These are phyloP conservation scores for Arthrobotrys conoides DNA, from an alignment of 2,329 filamentous ascomycete genomes.

Conservation along the genomic window DNA sequence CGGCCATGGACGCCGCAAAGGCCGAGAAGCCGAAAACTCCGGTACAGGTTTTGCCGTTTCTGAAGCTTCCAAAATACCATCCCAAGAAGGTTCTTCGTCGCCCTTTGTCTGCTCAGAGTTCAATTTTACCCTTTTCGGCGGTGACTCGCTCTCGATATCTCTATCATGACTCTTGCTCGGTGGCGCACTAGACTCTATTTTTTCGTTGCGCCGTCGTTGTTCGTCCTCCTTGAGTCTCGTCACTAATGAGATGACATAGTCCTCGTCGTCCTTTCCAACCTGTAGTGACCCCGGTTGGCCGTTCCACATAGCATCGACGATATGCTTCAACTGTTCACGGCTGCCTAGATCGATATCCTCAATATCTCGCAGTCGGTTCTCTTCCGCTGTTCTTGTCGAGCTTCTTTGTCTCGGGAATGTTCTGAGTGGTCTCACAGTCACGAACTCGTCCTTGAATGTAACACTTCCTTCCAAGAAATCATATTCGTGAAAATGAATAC, in stretches of 20 bases:
- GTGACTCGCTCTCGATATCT: conserved; percentile 43
- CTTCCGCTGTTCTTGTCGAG: conserved; percentile 62
- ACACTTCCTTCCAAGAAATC: conserved; percentile 42
- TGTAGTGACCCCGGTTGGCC: conserved; percentile 37
- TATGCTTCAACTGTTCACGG: conserved; percentile 16
- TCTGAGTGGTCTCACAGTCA: conserved; percentile 62
- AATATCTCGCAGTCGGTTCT: conserved; percentile 55
- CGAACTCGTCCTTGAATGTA: conserved; percentile 62
- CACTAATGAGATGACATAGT: conserved; percentile 50
- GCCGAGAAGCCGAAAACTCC: conserved; percentile 51
- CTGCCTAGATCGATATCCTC: conserved; percentile 46
- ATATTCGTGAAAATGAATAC: conserved; percentile 65
- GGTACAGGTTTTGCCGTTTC: conserved; percentile 21
- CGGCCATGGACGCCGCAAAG: conserved; percentile 77
- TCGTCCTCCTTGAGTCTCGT: conserved; percentile 53
- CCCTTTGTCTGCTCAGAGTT: conserved; percentile 21
- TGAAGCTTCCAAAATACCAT: conserved; percentile 15
- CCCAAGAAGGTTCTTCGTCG: conserved; percentile 31
- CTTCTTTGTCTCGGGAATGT: conserved; percentile 56
- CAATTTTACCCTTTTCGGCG: conserved; percentile 46
- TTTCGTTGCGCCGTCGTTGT: conserved; percentile 61
- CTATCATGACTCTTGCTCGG: conserved; percentile 25
- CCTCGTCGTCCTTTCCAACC: conserved; percentile 55
- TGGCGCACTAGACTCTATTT: conserved; percentile 46
- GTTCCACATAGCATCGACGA: conserved; percentile 57